These are phyloP conservation scores for Metarhizium brunneum DNA, from an alignment of 2,329 filamentous ascomycete genomes.

Conservation along the genomic window DNA sequence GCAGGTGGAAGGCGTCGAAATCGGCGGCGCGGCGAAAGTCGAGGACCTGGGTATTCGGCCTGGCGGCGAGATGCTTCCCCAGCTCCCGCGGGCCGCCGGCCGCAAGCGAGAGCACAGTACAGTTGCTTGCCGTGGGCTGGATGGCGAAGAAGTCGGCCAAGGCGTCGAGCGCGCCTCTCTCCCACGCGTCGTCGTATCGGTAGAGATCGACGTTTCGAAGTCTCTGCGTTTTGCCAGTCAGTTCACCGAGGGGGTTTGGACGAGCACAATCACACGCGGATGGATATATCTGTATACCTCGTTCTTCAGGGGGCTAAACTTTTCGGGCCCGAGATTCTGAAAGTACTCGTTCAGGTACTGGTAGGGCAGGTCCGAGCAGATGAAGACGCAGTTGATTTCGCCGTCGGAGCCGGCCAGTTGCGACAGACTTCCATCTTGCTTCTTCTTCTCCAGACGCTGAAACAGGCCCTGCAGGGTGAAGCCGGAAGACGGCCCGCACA, in stretches of 20 bases:
- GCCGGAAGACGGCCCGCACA: constrained; percentile 52
- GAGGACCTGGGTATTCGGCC: constrained; percentile 27
- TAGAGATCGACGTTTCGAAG: constrained; percentile 41
- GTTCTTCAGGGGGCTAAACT: constrained; percentile 37
- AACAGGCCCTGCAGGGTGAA: constrained; percentile 44
- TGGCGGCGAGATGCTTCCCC: constrained; percentile 15
- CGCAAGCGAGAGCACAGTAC: constrained; percentile 15
- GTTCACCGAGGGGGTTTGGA: too few relatives aligned
- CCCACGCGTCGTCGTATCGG: constrained; percentile 47
- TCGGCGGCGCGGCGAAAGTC: constrained; percentile 33
- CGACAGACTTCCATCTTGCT: constrained; percentile 32
- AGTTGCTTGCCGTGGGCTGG: constrained; percentile 14
- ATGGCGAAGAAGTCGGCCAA: constrained; percentile 26
- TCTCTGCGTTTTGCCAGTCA: constrained; percentile 20
- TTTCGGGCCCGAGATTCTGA: constrained; percentile 36
- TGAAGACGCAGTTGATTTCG: constrained; percentile 45
- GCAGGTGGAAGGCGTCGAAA: constrained; percentile 33
- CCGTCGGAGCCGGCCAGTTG: constrained; percentile 36
- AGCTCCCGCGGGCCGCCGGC: constrained; percentile 11
- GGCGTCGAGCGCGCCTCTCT: constrained; percentile 30
- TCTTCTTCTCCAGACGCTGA: constrained; percentile 37
- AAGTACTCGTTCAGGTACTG: constrained; percentile 54
- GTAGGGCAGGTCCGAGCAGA: constrained; percentile 54
- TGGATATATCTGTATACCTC: constrained; percentile 19
- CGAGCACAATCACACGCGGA: not conserved